Evolutionary conservation across 164 flowering plant species (phyloP), one percentile per base, ranked within the genome.

Genomic region (Aristolochia californica): DNA sequence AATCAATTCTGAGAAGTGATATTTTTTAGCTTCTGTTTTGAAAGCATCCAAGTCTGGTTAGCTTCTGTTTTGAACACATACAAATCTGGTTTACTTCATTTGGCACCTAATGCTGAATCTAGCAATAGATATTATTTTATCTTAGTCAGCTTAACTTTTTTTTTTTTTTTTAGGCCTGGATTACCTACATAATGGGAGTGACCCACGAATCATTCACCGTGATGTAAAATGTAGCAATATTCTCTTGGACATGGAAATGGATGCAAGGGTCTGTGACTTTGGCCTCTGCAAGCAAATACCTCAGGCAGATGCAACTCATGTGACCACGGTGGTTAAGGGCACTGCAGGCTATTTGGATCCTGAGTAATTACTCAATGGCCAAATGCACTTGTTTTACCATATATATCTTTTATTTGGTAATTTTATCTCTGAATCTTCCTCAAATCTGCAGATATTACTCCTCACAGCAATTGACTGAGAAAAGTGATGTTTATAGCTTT

Each of bases 311-410:
- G 83, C 80, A 17, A 76, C 77, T 61, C 97, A 84, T 70, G 81
- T 88, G 45, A 84, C 94, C 48, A 88, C 94, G 48, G 76, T 78
- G 55, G 97, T 86, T 57, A 86, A 86, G 69, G 94, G 94, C 64
- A 85, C 94, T 40, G 91, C 88, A 34, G 96, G 96, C 51, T 88
- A 88, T 73, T 82, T 88, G 44, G 97, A 88, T 62, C 97, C 97
- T 34, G 97, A 88, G 97, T 86, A 80, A 66, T 80, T 54, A 17
- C 55, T 63, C 51, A 43, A 55, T 20, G 25, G 13, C 50, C 38
- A 4, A 7, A 9, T 17, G 8, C 43, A 23, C 48, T 28, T 23
- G 13, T 51, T 47, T 52, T 24, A 9, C 8, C 38, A 4, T 53
- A 13, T 5, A 13, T 53, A 17, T 21, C 44, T 17, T 55, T 38